A percentile compares a stretch with the other conserved stretches of the same genome.
Conservation (phyloP, 192 early-diverging fungal species). For the Pilaira anomala region DNA sequence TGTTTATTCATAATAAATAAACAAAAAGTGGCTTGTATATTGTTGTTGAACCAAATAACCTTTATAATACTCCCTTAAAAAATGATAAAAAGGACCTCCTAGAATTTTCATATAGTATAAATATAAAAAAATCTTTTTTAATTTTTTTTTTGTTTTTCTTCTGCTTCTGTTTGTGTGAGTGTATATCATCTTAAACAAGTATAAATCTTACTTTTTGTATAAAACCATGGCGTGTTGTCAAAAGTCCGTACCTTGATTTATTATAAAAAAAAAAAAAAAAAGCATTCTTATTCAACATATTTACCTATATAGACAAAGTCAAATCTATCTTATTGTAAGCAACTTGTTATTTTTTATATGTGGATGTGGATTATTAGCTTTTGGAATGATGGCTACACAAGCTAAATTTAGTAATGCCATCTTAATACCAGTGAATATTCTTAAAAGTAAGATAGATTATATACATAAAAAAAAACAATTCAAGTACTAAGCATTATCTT, state of each 20-base stretch:
- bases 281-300: not conserved
- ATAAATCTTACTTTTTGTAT: not conserved
- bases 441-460: constrained; percentile 9
- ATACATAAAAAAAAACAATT: not conserved
- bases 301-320: constrained; percentile 9
- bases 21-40: not conserved
- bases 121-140: too few relatives aligned
- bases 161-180: constrained; percentile 1
- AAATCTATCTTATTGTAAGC: constrained; percentile 12
- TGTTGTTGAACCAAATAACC: too few relatives aligned
- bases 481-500: not conserved
- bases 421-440: constrained; percentile 18
- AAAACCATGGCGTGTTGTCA: constrained; percentile 20
- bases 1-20: not conserved
- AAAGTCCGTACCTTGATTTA: constrained; percentile 9
- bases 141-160: constrained; percentile 11
- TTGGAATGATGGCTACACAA: constrained; percentile 25
- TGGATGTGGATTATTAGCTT: constrained; percentile 19
- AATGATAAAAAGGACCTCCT: too few relatives aligned
- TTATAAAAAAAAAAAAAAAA: not conserved
- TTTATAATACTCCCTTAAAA: too few relatives aligned
- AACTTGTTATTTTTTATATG: constrained; percentile 11
- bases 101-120: too few relatives aligned
- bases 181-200: not conserved
- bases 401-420: constrained; percentile 16